phyloP scores from a whole-genome alignment of 1,284 basidiomycete genomes.

The Inonotus hispidus region DNA sequence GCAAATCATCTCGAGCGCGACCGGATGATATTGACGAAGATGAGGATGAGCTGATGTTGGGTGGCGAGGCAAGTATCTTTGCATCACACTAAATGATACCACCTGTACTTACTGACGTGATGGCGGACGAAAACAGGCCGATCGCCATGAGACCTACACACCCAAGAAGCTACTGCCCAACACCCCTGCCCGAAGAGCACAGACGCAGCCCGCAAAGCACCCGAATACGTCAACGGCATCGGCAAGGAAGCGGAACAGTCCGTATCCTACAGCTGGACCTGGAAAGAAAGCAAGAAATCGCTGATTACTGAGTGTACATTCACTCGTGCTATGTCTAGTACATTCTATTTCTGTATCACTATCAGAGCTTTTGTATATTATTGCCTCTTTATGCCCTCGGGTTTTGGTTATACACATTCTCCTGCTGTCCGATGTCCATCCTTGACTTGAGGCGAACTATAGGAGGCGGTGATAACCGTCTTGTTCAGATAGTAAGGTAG shows the following conservation, averaged over 20 bases:
- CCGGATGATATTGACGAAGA: conserved; percentile 12
- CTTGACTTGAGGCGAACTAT: no score
- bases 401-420: no score
- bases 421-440: no score
- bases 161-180: background rate
- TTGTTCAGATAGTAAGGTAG: no score
- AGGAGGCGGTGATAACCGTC: no score
- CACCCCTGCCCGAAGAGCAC: conserved; percentile 6
- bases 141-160: conserved; percentile 5
- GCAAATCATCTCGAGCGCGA: background rate
- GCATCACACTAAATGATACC: background rate
- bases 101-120: background rate
- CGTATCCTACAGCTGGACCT: conserved; percentile 2
- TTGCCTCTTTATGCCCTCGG: no score
- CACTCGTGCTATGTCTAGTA: no score
- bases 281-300: conserved; percentile 15
- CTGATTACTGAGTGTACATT: background rate
- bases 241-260: conserved; percentile 14
- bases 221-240: background rate
- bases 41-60: conserved; percentile 17
- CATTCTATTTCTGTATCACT: no score
- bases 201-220: conserved; percentile 1
- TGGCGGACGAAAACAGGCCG: background rate
- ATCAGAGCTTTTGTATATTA: no score
- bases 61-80: background rate